Evolutionary conservation across 2,329 filamentous ascomycete genomes (phyloP).

Genomic region (Blastomyces emzantsi): DNA sequence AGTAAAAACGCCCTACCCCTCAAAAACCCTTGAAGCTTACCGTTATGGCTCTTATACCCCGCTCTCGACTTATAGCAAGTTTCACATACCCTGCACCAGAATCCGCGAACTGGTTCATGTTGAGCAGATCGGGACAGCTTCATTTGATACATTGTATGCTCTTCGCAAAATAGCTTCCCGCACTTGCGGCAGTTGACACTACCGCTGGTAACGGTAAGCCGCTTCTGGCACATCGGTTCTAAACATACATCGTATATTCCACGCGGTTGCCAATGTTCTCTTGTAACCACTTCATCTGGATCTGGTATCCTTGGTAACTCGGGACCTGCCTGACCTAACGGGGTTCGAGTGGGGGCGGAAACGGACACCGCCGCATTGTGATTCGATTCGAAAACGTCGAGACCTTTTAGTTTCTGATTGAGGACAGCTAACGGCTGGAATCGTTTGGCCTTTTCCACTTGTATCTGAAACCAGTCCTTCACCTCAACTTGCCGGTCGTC

Average conservation of each 20-base stretch:
- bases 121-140: slow-evolving; percentile 82
- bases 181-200: slow-evolving; percentile 91
- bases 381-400: slow-evolving; percentile 92
- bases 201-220: slow-evolving; percentile 68
- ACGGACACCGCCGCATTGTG: slow-evolving; percentile 46
- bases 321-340: slow-evolving; percentile 19
- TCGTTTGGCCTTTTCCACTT: slow-evolving; percentile 84
- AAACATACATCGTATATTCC: slow-evolving; percentile 70
- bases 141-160: slow-evolving; percentile 99
- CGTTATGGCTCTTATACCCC: slow-evolving; percentile 85
- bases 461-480: slow-evolving; percentile 93
- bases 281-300: slow-evolving; percentile 82
- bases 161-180: slow-evolving; percentile 87
- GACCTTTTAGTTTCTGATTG: slow-evolving; percentile 85
- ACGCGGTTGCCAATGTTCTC: slow-evolving; percentile 77
- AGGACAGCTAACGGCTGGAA: slow-evolving; percentile 86
- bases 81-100: slow-evolving; percentile 94
- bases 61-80: slow-evolving; percentile 98
- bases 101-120: slow-evolving; percentile 80
- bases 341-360: slow-evolving; percentile 26
- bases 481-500: slow-evolving; percentile 86
- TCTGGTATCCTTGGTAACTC: slow-evolving; percentile 46
- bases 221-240: slow-evolving; percentile 75
- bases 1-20: neutral
- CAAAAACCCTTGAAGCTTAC: slow-evolving; percentile 20